Evolutionary conservation across 805 yeast genomes (phyloP).

Genomic region (Candida mattraensis): DNA sequence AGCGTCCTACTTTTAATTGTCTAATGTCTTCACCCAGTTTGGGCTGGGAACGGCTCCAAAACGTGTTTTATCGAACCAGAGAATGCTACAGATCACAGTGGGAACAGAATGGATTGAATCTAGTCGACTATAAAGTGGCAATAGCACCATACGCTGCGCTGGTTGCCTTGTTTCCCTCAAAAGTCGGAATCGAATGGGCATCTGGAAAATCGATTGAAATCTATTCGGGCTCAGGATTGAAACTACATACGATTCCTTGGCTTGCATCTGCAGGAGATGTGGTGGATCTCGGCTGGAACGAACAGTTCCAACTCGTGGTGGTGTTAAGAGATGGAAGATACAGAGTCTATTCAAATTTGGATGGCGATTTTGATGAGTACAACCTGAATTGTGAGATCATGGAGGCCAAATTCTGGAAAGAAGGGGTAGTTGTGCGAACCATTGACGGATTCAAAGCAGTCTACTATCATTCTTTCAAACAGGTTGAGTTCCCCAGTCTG

Average conservation of each 20-base stretch:
- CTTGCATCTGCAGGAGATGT: slow-evolving; percentile 53
- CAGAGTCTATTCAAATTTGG: slow-evolving; percentile 62
- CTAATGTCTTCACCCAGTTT: slow-evolving; percentile 32
- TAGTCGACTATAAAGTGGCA: slow-evolving; percentile 45
- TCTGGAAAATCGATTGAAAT: slow-evolving; percentile 26
- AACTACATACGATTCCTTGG: slow-evolving; percentile 37
- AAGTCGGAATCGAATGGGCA: slow-evolving; percentile 4
- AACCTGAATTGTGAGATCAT: slow-evolving; percentile 36
- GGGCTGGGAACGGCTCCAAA: slow-evolving; percentile 76
- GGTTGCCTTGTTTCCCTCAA: slow-evolving; percentile 47
- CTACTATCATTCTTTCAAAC: not conserved
- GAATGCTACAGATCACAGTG: slow-evolving; percentile 58
- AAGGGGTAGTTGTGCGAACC: slow-evolving; percentile 46
- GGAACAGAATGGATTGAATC: slow-evolving; percentile 36
- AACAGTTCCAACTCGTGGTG: slow-evolving; percentile 54
- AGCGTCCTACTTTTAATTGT: no score
- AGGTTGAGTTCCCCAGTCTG: not conserved
- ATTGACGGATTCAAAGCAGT: slow-evolving; percentile 16
- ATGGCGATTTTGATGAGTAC: slow-evolving; percentile 63
- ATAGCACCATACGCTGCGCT: slow-evolving; percentile 55
- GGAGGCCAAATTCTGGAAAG: slow-evolving; percentile 39
- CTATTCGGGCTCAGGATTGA: slow-evolving; percentile 36
- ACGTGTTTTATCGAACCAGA: slow-evolving; percentile 64
- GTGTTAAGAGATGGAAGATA: slow-evolving; percentile 52
- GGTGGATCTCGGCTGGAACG: slow-evolving; percentile 52